Evolutionary conservation across 2,329 filamentous ascomycete species (phyloP), one percentile per base, ranked within the genome.

Genomic region (Stachybotrys elegans): DNA sequence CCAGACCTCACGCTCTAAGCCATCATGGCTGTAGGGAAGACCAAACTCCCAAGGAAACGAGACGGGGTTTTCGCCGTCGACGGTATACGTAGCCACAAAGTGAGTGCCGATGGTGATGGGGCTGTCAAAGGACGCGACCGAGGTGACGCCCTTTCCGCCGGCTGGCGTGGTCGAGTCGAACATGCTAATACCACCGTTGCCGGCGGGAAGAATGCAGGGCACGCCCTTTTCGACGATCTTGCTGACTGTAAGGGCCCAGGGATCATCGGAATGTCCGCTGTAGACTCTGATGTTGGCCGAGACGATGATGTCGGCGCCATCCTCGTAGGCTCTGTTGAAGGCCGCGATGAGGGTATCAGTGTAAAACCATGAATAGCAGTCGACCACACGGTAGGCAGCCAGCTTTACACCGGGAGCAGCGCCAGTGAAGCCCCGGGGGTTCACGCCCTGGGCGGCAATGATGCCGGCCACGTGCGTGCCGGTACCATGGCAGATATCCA

Each of bases 321-420:
- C 69, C 40, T 71, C 63, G 32, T 65, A 69, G 0, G 71, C 71
- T 49, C 57, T 65, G 45, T 67, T 66, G 51, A 69, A 69, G 8
- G 65, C 69, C 9, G 59, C 58, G 29, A 69, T 62, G 23, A 73
- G 41, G 5, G 71, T 54, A 45, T 75, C 71, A 36, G 64, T 66
- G 8, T 55, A 54, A 8, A 59, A 56, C 31, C 45, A 50, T 7
- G 62, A 65, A 6, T 43, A 29, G 48, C 68, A 70, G 25, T 59
- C 60, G 43, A 66, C 61, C 17, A 67, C 62, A 39, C 62, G 60
- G 53, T 70, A 72, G 42, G 61, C 60, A 17, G 64, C 68, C 6
- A 73, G 51, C 6, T 60, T 65, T 5, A 65, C 68, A 41, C 63
- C 63, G 1, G 67, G 69, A 1, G 67, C 67, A 9, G 64, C 69